Evolutionary conservation across 139 green algal species (phyloP), one percentile per base, ranked within the genome.

Genomic region (Haematococcus lacustris): DNA sequence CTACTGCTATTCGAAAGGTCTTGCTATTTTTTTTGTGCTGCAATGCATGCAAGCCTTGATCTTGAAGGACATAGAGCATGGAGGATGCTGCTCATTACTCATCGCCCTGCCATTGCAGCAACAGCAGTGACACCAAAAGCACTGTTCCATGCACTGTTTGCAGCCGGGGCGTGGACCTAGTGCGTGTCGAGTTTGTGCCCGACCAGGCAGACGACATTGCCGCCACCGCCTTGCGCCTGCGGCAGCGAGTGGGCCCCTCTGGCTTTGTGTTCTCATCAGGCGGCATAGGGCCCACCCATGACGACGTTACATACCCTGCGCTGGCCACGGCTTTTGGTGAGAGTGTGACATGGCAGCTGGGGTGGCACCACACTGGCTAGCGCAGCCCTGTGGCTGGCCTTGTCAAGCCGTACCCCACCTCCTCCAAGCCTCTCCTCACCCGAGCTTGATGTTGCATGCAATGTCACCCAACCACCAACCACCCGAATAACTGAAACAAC

Each of bases 231-330:
- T 65, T 82, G 21, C 70, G 77, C 4, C 63, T 89, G n/a, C 68
- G 65, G 33, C 40, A 78, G 33, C 71, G 73, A 3, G 89, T 94
- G 25, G 90, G 90, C 4, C 64, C 65, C 1, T 34, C 53, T 34
- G 88, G 87, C 23, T 78, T 85, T 41, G 81, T 96, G 35, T 89
- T 96, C 78, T 94, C 87, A 26, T 84, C 73, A 38, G 90, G 90
- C 13, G 90, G 90, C 72, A 94, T 96, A 43, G 90, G 90, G 0
- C 88, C 90, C 23, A 96, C 90, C 0, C 88, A 94, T 39, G 90
- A 96, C 63, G 90, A 96, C 77, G 76, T 92, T 30, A 95, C 90
- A 23, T 94, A 91, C 37, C 82, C 80, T 50, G 71, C 78, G 1
- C 38, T 92, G 23, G 82, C 86, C 0, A 34, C 35, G 33, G 84